Conservation (phyloP, 1,139 yeast species). For the Suhomyces yuchorum region DNA sequence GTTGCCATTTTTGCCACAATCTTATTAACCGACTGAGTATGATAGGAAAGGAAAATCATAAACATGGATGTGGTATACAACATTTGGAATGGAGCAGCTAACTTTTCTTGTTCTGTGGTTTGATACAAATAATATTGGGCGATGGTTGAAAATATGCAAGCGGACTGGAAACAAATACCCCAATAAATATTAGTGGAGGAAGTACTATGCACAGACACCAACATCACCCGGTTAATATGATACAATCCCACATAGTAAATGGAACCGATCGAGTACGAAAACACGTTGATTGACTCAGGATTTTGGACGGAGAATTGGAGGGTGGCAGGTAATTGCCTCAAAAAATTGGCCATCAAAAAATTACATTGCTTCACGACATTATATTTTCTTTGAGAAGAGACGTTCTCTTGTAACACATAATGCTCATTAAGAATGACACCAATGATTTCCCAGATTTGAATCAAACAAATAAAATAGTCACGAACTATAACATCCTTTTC, state of each 20-base stretch:
- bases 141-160: slow-evolving; percentile 14
- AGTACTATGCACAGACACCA: slow-evolving; percentile 9
- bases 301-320: slow-evolving; percentile 13
- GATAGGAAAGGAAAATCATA: slow-evolving; percentile 18
- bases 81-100: slow-evolving; percentile 15
- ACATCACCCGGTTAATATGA: slow-evolving; percentile 18
- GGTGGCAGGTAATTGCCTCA: slow-evolving; percentile 12
- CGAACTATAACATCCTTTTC: slow-evolving; percentile 10
- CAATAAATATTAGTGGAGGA: slow-evolving; percentile 12
- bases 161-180: slow-evolving; percentile 19
- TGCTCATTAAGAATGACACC: slow-evolving; percentile 16
- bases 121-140: slow-evolving; percentile 12
- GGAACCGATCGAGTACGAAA: slow-evolving; percentile 14
- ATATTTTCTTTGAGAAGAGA: slow-evolving; percentile 8
- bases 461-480: slow-evolving; percentile 13
- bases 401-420: slow-evolving; percentile 7
- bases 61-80: slow-evolving; percentile 18
- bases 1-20: slow-evolving; percentile 18
- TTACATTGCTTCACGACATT: slow-evolving; percentile 17
- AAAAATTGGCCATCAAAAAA: slow-evolving; percentile 16
- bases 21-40: slow-evolving; percentile 17
- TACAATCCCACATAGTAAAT: slow-evolving; percentile 17
- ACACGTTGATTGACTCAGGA: slow-evolving; percentile 13
- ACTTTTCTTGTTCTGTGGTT: slow-evolving; percentile 4
- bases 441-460: slow-evolving; percentile 15